Evolutionary conservation across 306 rosid species (phyloP).

Genomic region (Castanea crenata): DNA sequence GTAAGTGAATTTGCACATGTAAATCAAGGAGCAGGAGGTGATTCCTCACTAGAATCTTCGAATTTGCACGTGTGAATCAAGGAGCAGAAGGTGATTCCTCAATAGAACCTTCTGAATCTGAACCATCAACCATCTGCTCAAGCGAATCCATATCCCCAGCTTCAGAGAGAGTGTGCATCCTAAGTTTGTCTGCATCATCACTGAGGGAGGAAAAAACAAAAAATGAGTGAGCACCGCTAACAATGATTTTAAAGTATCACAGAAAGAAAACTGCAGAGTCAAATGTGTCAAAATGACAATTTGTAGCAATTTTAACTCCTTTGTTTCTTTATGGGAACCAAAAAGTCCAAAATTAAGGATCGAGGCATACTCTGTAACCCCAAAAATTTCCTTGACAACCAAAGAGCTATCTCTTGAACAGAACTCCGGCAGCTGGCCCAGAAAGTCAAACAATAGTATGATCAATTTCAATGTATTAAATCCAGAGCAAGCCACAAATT

Average conservation of each 20-base stretch:
- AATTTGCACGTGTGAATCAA: slow-evolving; percentile 22
- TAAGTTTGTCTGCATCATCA: slow-evolving; percentile 78
- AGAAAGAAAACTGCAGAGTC: background rate
- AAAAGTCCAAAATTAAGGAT: slow-evolving; percentile 19
- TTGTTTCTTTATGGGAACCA: background rate
- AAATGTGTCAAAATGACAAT: too few relatives aligned
- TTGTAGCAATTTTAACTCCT: background rate
- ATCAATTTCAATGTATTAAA: slow-evolving; percentile 16
- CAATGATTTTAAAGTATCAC: background rate
- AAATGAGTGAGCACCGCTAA: slow-evolving; percentile 9
- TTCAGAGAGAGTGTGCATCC: slow-evolving; percentile 75
- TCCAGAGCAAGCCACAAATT: slow-evolving; percentile 11
- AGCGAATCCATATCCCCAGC: slow-evolving; percentile 75
- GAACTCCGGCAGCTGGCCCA: slow-evolving; percentile 76
- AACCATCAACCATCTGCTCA: slow-evolving; percentile 70
- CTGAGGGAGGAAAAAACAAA: slow-evolving; percentile 37
- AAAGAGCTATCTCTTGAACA: slow-evolving; percentile 85
- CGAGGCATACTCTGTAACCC: slow-evolving; percentile 85
- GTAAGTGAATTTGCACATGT: background rate
- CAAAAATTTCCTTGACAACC: slow-evolving; percentile 83
- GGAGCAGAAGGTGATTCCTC: slow-evolving; percentile 30
- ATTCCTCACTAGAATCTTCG: slow-evolving; percentile 36
- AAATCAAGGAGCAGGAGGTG: slow-evolving; percentile 34
- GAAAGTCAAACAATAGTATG: slow-evolving; percentile 24
- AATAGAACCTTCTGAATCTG: slow-evolving; percentile 58